phyloP scores from a whole-genome alignment of 345 rosid species.

The Lumnitzera racemosa region DNA sequence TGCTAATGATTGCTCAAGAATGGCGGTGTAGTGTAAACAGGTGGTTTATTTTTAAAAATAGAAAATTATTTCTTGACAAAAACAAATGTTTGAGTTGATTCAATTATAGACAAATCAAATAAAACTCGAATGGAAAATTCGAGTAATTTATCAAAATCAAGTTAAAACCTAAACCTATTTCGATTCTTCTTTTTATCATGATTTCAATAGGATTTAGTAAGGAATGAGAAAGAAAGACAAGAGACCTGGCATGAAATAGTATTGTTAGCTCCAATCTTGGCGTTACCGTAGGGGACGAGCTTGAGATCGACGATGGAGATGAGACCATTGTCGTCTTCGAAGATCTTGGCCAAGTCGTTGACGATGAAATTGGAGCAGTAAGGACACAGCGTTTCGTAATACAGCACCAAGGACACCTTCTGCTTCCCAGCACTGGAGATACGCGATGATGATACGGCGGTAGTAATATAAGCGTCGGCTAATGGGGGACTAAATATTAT shows the following conservation, averaged over 20 bases:
- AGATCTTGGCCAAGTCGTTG: constrained; percentile 17
- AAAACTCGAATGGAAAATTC: too few relatives aligned
- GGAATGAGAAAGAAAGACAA: background rate
- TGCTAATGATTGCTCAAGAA: too few relatives aligned
- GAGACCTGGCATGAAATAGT: constrained; percentile 38
- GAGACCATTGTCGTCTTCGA: constrained; percentile 19
- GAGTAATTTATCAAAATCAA: too few relatives aligned
- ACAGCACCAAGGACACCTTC: constrained; percentile 16
- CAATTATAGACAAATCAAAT: too few relatives aligned
- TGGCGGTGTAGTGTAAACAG: too few relatives aligned
- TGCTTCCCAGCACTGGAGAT: background rate
- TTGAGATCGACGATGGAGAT: constrained; percentile 32
- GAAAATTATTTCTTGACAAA: too few relatives aligned
- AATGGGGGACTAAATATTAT: background rate
- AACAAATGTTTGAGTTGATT: too few relatives aligned
- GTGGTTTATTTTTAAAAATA: too few relatives aligned
- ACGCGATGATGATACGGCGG: background rate
- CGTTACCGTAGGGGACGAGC: constrained; percentile 49
- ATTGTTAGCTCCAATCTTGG: constrained; percentile 15
- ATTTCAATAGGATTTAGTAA: background rate
- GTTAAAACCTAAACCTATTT: too few relatives aligned
- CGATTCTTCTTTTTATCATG: too few relatives aligned
- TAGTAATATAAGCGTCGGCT: too few relatives aligned
- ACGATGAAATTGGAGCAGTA: constrained; percentile 32
- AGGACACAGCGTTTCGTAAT: constrained; percentile 46